Percentiles rank a stretch among this genome's conserved stretches.
Evolutionary conservation across 257 asterid genomes (phyloP).

Genomic region (Gentiana dahurica): DNA sequence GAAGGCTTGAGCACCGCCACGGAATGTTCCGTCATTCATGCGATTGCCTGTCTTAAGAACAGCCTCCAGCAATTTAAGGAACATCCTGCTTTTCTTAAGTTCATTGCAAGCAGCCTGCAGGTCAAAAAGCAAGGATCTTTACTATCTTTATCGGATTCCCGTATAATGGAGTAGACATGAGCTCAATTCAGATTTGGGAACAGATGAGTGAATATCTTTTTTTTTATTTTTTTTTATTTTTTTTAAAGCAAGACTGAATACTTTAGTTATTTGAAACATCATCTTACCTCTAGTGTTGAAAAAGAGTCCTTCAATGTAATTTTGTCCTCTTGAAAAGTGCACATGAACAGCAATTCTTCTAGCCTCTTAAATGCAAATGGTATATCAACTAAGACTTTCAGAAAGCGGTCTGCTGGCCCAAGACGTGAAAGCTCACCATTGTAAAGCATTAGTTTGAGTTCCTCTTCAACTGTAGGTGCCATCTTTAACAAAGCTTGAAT

Average conservation of each 20-base stretch:
- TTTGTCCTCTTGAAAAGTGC: slow-evolving; percentile 61
- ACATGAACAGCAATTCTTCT: slow-evolving; percentile 57
- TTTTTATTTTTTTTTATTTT: no score
- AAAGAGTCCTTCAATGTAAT: slow-evolving; percentile 47
- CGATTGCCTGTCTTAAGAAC: slow-evolving; percentile 90
- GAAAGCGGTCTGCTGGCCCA: slow-evolving; percentile 74
- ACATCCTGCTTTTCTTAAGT: slow-evolving; percentile 62
- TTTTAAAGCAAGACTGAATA: no score
- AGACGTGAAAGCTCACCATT: slow-evolving; percentile 74
- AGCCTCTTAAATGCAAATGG: slow-evolving; percentile 83
- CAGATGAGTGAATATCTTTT: no score
- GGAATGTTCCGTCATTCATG: slow-evolving; percentile 84
- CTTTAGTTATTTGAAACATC: not conserved
- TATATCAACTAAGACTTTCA: slow-evolving; percentile 60
- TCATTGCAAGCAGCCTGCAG: slow-evolving; percentile 83
- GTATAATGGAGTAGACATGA: no score
- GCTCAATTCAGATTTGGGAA: no score
- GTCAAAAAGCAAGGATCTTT: not conserved
- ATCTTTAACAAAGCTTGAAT: slow-evolving; percentile 60
- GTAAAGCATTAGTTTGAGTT: slow-evolving; percentile 63
- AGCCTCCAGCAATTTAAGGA: slow-evolving; percentile 82
- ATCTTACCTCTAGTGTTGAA: slow-evolving; percentile 59
- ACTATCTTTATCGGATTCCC: no score
- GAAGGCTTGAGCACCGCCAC: slow-evolving; percentile 90
- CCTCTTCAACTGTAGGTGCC: slow-evolving; percentile 87